These are phyloP conservation scores for Solanum rostratum DNA, from an alignment of 257 asterid species.

Conservation along the genomic window DNA sequence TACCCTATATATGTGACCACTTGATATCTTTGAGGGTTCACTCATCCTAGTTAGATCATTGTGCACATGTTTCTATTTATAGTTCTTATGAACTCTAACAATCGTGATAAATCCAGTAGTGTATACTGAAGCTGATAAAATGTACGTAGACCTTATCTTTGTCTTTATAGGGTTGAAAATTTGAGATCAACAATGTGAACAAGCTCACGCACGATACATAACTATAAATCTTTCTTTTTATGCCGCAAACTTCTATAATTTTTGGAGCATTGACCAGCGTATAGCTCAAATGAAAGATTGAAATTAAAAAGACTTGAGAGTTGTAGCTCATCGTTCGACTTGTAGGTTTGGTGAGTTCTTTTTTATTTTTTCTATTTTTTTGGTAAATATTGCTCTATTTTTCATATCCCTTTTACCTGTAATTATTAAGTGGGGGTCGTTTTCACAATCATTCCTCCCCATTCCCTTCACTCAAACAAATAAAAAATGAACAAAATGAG, in stretches of 20 bases:
- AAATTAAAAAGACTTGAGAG: too few relatives aligned
- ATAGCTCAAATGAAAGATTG: neutral
- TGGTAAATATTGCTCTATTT: neutral
- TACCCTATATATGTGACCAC: neutral
- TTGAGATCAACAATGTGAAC: neutral
- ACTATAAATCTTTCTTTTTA: neutral
- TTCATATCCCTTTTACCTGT: neutral
- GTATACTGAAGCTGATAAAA: too few relatives aligned
- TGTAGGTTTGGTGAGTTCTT: neutral
- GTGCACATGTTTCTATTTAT: too few relatives aligned
- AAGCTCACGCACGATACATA: too few relatives aligned
- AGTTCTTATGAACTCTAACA: too few relatives aligned
- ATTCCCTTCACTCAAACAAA: neutral
- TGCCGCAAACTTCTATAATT: neutral
- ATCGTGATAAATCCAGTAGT: too few relatives aligned
- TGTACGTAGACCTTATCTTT: too few relatives aligned
- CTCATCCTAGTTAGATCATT: neutral
- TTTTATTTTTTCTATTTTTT: neutral
- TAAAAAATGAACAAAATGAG: neutral
- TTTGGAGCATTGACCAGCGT: neutral
- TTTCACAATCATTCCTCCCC: neutral
- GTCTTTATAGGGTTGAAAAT: fast-evolving
- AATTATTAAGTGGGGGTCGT: neutral
- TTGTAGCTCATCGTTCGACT: neutral
- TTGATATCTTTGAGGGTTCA: neutral